Evolutionary conservation across 2,329 filamentous ascomycete genomes (phyloP), one percentile per base, ranked within the genome.

Genomic region (Alternaria arbusti): DNA sequence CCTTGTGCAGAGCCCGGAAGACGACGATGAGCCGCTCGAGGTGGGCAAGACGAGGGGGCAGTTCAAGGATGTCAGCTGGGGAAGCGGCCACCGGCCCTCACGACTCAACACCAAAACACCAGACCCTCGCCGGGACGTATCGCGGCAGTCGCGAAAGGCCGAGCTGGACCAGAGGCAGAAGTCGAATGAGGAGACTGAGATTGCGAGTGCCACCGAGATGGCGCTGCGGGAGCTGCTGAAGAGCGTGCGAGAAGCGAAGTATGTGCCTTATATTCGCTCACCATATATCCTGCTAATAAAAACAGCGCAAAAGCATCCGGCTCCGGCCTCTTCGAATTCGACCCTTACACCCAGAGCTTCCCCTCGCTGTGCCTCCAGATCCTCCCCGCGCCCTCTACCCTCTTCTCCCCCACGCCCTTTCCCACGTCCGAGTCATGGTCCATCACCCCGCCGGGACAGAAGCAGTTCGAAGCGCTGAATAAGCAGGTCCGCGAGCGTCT

Each of bases 181-280:
- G 79, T 76, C 89, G 68, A 84, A 86, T 49, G 92, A 94, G 72
- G 90, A 92, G 40, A 81, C 87, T 70, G 94, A 97, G 76, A 93
- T 88, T n/a, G 90, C 91, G 20, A 88, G 89, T 67, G 94, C 94
- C 6, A 89, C 94, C 22, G 93, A 97, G 81, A 82, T 97, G 76
- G 94, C 95, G 7, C 81, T 97, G 70, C 86, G 92, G 66, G 95
- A 97, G 81, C 84, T 97, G 47, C 81, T 97, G 58, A 89, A 90
- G 73, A 94, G 91, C 64, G 87, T 94, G 78, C 89, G 91, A 76
- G 92, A 94, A 66, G 94, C 94, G 68, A 93, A 90, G 92, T 94
- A 85, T 54, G 74, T 60, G 20, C 20, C 20, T 20, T 20, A 20
- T 20, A 12, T 7, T 17, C 32, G 26, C 26, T 22, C 23, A 15